phyloP scores from a whole-genome alignment of 345 rosid species.

The Populus ilicifolia region DNA sequence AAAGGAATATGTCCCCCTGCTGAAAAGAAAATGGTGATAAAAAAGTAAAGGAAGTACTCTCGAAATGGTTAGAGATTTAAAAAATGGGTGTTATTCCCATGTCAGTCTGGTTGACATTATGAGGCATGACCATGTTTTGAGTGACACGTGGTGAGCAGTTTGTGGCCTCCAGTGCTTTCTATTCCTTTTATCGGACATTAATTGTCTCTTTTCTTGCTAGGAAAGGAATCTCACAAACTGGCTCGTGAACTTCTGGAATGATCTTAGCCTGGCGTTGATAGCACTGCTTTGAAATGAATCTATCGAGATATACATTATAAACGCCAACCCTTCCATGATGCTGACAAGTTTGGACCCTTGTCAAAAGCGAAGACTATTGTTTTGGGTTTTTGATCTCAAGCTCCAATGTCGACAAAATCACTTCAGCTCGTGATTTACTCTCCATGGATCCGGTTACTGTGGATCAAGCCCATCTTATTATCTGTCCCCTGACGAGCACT shows the following conservation, averaged over 20 bases:
- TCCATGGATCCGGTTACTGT: not conserved
- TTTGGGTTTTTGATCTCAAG: not conserved
- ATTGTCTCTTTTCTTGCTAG: not conserved
- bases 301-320: not conserved
- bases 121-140: no score
- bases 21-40: no score
- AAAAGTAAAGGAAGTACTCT: no score
- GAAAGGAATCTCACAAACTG: not conserved
- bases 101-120: no score
- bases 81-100: no score
- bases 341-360: not conserved
- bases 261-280: not conserved
- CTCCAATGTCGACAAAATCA: not conserved
- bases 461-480: not conserved
- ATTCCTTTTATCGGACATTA: not conserved
- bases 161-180: not conserved
- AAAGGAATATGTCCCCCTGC: no score
- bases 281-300: not conserved
- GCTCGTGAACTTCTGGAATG: slow-evolving; percentile 30
- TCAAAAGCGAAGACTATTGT: no score
- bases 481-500: no score
- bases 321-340: not conserved
- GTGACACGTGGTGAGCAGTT: not conserved
- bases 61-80: no score
- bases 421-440: not conserved